phyloP scores from a whole-genome alignment of 169 alveolate genomes.

The Amoebophrya sp. region DNA sequence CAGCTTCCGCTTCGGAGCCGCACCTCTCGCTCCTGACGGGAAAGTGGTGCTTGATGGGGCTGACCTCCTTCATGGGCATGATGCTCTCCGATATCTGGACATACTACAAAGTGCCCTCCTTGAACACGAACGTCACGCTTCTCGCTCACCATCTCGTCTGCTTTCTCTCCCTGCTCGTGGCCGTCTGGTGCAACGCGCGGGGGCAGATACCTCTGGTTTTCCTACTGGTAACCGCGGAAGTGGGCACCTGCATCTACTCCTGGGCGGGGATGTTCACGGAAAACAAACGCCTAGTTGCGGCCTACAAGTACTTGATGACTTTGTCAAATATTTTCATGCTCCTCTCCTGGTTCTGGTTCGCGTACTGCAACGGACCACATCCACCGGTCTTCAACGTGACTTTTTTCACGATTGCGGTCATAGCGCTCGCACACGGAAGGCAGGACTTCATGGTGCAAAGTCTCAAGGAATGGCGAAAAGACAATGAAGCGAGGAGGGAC shows the following conservation, averaged over 20 bases:
- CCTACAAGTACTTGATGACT: not conserved
- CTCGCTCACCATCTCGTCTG: not conserved
- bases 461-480: not conserved
- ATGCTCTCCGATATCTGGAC: slow-evolving; percentile 1
- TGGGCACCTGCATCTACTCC: not conserved
- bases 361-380: not conserved
- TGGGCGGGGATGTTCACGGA: no score
- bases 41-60: no score
- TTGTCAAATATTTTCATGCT: not conserved
- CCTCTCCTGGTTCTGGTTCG: not conserved
- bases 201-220: not conserved
- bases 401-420: not conserved
- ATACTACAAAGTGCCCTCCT: not conserved
- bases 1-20: no score
- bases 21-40: no score
- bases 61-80: not conserved
- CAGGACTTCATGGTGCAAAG: not conserved
- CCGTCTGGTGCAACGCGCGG: not conserved
- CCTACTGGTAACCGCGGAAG: not conserved
- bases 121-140: not conserved
- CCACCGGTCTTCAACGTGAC: not conserved
- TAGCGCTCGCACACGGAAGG: not conserved
- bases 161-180: not conserved
- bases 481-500: no score
- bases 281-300: not conserved